Conservation (phyloP, 2,329 filamentous ascomycete genomes). For the Leptoxyphium fumago region DNA sequence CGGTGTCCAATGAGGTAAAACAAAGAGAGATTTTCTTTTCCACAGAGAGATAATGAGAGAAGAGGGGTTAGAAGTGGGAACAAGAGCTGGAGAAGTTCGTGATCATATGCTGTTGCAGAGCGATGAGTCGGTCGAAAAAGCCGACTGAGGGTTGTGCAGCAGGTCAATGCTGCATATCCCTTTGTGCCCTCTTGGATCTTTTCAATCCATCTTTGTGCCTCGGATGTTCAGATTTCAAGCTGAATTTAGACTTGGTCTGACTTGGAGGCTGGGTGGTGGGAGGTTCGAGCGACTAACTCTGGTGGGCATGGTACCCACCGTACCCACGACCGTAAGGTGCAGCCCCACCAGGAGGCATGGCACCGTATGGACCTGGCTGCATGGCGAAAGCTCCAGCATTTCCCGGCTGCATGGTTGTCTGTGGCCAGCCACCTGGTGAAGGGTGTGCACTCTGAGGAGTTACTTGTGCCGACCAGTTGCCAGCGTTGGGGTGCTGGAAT, state of each 20-base stretch:
- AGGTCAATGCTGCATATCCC: no score
- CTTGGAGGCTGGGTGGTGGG: neutral
- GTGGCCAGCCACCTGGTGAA: conserved; percentile 2
- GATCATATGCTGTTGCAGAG: neutral
- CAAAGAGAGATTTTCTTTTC: neutral
- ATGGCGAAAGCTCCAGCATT: conserved; percentile 64
- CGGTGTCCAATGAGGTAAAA: neutral
- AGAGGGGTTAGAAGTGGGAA: no score
- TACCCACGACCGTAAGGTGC: neutral
- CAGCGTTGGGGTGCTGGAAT: conserved; percentile 49
- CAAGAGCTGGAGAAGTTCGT: neutral
- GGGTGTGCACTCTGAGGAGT: conserved; percentile 3
- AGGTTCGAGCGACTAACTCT: neutral
- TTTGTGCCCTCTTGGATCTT: neutral
- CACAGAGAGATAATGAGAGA: neutral
- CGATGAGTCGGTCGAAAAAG: neutral
- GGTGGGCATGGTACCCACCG: neutral
- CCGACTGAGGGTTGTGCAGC: neutral
- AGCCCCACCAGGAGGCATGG: neutral
- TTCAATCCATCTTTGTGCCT: neutral
- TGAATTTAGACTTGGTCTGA: neutral
- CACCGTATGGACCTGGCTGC: neutral
- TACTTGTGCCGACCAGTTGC: conserved; percentile 42
- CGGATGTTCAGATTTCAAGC: neutral
- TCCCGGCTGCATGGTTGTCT: conserved; percentile 24